Percentiles rank a stretch among this genome's conserved stretches.
phyloP scores from a whole-genome alignment of 805 yeast species.

The Cyberlindnera mrakii region DNA sequence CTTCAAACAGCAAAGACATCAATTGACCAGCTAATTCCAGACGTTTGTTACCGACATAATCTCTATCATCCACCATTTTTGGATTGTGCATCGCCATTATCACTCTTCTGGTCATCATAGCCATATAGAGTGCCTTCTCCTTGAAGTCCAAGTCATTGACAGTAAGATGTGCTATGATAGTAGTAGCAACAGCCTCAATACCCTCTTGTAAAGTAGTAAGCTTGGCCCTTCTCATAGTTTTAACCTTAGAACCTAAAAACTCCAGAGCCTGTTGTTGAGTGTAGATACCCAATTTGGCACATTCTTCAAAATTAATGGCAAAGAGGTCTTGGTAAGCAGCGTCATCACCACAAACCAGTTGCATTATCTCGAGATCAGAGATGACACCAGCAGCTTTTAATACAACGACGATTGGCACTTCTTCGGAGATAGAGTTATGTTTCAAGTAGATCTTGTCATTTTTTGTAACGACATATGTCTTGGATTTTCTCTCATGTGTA shows the following conservation, averaged over 20 bases:
- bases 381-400: conserved; percentile 92
- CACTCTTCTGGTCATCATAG: conserved; percentile 95
- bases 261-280: conserved; percentile 94
- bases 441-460: conserved; percentile 84
- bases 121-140: conserved; percentile 90
- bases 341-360: conserved; percentile 87
- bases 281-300: conserved; percentile 74
- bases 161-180: conserved; percentile 90
- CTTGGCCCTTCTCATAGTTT: conserved; percentile 88
- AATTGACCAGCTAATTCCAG: conserved; percentile 95
- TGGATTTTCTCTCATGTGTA: conserved; percentile 96
- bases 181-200: conserved; percentile 91
- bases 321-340: conserved; percentile 87
- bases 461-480: conserved; percentile 91
- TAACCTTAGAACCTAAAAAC: conserved; percentile 85
- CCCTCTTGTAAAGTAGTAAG: conserved; percentile 86
- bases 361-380: conserved; percentile 89
- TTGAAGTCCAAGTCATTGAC: conserved; percentile 81
- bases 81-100: conserved; percentile 94
- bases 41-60: conserved; percentile 97
- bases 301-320: conserved; percentile 90
- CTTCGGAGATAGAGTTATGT: conserved; percentile 94
- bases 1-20: conserved; percentile 92
- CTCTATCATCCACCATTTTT: conserved; percentile 95
- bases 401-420: conserved; percentile 88